Percentiles rank a stretch among this genome's conserved stretches.
phyloP scores from a whole-genome alignment of 2,329 filamentous ascomycete genomes.

The Sporothrix phasma region DNA sequence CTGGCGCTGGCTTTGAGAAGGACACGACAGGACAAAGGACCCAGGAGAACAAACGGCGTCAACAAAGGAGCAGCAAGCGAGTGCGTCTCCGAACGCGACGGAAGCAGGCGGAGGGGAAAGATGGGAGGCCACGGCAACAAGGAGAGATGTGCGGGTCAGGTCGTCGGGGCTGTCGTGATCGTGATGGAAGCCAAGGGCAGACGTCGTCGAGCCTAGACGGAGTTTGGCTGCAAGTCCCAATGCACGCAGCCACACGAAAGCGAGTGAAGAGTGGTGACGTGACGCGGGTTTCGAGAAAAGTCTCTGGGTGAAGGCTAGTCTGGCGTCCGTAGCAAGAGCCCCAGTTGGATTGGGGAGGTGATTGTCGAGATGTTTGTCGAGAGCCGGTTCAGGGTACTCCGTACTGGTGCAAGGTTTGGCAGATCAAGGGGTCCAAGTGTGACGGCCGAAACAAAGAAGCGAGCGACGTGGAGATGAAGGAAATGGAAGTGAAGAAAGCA shows the following conservation, averaged over 20 bases:
- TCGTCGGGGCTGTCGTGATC: not conserved
- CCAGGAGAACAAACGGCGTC: not conserved
- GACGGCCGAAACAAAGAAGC: not conserved
- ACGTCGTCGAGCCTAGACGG: no score
- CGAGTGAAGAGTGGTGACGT: conserved; percentile 1
- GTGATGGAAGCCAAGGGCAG: not conserved
- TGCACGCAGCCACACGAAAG: not conserved
- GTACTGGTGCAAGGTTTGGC: not conserved
- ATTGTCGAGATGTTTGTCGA: not conserved
- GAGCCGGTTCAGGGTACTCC: not conserved
- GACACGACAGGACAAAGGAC: not conserved
- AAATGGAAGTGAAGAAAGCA: not conserved
- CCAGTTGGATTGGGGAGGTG: not conserved
- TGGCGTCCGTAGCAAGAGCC: not conserved
- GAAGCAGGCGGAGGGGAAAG: not conserved
- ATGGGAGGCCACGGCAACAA: not conserved
- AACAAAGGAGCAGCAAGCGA: conserved; percentile 9
- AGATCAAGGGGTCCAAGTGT: not conserved
- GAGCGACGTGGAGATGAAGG: not conserved
- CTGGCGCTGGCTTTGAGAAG: not conserved
- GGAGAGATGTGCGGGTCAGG: not conserved
- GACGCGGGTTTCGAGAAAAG: not conserved
- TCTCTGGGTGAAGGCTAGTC: not conserved
- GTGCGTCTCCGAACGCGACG: not conserved
- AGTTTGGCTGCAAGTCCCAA: no score